A percentile compares a stretch with the other conserved stretches of the same genome.
phyloP scores from a whole-genome alignment of 129 eudicot species.

The carrot (Daucus carota) region DNA sequence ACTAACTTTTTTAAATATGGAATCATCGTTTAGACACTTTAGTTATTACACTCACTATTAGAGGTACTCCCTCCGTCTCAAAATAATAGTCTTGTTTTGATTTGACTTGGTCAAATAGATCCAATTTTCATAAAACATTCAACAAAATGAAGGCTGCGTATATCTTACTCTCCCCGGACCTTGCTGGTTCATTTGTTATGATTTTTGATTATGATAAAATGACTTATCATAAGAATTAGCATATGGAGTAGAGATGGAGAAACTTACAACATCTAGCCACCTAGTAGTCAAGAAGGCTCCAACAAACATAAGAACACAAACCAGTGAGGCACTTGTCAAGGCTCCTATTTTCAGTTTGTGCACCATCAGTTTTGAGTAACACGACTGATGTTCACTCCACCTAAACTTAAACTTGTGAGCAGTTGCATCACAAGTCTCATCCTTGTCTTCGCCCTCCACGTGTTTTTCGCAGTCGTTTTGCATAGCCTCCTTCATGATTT shows the following conservation, averaged over 20 bases:
- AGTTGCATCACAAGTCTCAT: not conserved
- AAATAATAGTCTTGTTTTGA: no score
- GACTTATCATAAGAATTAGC: not conserved
- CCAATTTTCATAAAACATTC: no score
- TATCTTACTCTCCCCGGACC: no score
- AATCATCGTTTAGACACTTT: no score
- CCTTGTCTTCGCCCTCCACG: not conserved
- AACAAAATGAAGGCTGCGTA: no score
- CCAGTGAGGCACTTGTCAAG: not conserved
- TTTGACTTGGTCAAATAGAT: no score
- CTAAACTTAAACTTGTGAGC: not conserved
- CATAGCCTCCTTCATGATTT: not conserved
- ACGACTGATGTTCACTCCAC: not conserved
- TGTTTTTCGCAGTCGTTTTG: not conserved
- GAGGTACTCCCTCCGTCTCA: no score
- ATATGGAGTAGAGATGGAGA: not conserved
- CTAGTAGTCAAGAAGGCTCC: not conserved
- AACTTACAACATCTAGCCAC: constrained; percentile 4
- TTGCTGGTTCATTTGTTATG: no score
- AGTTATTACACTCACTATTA: no score
- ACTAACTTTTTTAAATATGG: no score
- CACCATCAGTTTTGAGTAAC: not conserved
- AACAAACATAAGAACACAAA: not conserved
- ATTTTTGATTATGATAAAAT: no score
- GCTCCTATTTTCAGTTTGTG: not conserved